Evolutionary conservation across 2,329 filamentous ascomycete genomes (phyloP).

Genomic region (Biscogniauxia mediterranea): DNA sequence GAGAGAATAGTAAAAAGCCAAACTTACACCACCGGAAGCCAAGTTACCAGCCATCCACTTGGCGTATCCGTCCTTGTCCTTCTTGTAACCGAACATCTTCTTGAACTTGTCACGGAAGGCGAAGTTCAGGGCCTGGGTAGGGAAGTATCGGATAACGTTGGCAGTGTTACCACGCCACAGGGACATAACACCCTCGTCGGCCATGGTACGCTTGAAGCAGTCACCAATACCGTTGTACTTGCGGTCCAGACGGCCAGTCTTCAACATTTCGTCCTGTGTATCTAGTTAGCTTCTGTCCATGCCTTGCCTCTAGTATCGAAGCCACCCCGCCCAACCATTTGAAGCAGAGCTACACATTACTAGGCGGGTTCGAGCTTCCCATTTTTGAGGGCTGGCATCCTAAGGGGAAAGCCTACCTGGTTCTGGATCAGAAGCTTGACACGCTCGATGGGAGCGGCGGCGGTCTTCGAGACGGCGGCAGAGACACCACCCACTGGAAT

Average conservation of each 20-base stretch:
- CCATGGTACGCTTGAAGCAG: constrained; percentile 91
- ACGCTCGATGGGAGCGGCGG: constrained; percentile 99
- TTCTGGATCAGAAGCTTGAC: constrained; percentile 99
- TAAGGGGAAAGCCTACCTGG: constrained; percentile 73
- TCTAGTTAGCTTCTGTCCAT: constrained; percentile 31
- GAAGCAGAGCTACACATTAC: neutral
- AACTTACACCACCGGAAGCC: constrained; percentile 97
- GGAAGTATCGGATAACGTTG: constrained; percentile 99
- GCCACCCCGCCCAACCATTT: neutral
- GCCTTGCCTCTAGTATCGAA: neutral
- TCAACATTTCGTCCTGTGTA: constrained; percentile 97
- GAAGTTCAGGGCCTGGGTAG: constrained; percentile 99
- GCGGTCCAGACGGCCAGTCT: constrained; percentile 95
- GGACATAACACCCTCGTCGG: constrained; percentile 88
- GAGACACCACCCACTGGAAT: constrained; percentile 96
- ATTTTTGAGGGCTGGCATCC: constrained; percentile 6
- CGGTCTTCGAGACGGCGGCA: constrained; percentile 99
- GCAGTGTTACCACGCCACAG: constrained; percentile 99
- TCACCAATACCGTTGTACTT: constrained; percentile 93
- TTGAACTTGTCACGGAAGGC: constrained; percentile 99
- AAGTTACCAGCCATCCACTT: constrained; percentile 99
- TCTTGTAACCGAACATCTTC: constrained; percentile 99
- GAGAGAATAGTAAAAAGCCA: neutral
- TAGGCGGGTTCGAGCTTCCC: neutral
- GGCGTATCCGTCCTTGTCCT: constrained; percentile 96